phyloP scores from a whole-genome alignment of 1,284 basidiomycete species.

The Microbotryum violaceum region DNA sequence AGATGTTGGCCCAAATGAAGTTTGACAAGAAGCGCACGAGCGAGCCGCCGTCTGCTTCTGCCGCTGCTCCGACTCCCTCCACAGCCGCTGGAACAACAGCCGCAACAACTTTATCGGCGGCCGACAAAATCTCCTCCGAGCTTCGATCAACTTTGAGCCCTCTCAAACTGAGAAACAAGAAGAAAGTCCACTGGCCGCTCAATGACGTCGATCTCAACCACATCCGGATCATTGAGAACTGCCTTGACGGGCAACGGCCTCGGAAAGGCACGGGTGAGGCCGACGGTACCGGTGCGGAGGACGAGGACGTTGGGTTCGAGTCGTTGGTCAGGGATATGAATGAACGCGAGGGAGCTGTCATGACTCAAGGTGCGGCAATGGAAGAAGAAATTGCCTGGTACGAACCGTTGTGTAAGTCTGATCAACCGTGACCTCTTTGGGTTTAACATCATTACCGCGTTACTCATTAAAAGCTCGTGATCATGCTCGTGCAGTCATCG shows the following conservation, averaged over 20 bases:
- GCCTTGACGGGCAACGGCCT: background rate
- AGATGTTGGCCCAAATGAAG: too few relatives aligned
- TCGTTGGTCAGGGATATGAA: conserved; percentile 13
- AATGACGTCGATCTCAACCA: background rate
- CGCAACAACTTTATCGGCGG: too few relatives aligned
- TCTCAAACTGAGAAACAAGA: too few relatives aligned
- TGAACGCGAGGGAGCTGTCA: conserved; percentile 15
- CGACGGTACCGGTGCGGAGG: background rate
- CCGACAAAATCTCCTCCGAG: too few relatives aligned
- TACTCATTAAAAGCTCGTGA: too few relatives aligned
- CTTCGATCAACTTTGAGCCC: too few relatives aligned
- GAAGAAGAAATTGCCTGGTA: conserved; percentile 25
- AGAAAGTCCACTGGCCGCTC: too few relatives aligned
- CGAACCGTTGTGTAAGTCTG: conserved; percentile 15
- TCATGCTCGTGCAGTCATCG: background rate
- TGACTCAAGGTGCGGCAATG: conserved; percentile 13
- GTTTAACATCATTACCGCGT: too few relatives aligned
- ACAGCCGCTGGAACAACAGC: too few relatives aligned
- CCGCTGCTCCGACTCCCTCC: too few relatives aligned
- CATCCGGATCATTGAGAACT: conserved; percentile 1
- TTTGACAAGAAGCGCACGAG: too few relatives aligned
- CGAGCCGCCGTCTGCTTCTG: too few relatives aligned
- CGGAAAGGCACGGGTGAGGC: background rate
- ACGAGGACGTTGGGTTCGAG: conserved; percentile 1
- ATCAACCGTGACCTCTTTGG: background rate